phyloP scores from a whole-genome alignment of 768 basidiomycete species.

The Termitomyces titanicus region DNA sequence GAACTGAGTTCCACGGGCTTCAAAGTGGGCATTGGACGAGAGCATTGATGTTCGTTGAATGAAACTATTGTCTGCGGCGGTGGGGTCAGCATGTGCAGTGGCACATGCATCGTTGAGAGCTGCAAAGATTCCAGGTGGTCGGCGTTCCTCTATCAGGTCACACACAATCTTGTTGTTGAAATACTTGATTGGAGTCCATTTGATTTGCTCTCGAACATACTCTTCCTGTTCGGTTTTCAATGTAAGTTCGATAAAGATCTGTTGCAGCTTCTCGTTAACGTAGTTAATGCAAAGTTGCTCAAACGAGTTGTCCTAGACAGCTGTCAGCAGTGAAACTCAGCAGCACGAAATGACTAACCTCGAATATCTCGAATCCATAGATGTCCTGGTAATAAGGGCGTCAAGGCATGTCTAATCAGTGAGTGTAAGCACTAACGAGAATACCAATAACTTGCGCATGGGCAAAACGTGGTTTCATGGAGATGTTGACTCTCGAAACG shows the following conservation, averaged over 20 bases:
- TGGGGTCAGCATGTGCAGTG: slow-evolving; percentile 95
- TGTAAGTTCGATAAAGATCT: slow-evolving; percentile 98
- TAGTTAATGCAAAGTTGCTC: slow-evolving; percentile 99
- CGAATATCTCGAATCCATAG: slow-evolving; percentile 98
- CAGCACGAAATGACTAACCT: slow-evolving; percentile 41
- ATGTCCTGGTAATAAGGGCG: slow-evolving; percentile 64
- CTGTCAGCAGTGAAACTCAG: slow-evolving; percentile 5
- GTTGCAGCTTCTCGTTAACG: slow-evolving; percentile 99
- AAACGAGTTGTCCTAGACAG: slow-evolving; percentile 81
- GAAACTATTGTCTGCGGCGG: slow-evolving; percentile 96
- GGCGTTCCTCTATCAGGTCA: slow-evolving; percentile 94
- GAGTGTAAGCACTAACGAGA: slow-evolving; percentile 45
- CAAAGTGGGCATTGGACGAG: slow-evolving; percentile 88
- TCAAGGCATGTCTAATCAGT: slow-evolving; percentile 1
- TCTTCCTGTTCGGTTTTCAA: slow-evolving; percentile 99
- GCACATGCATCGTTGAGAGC: slow-evolving; percentile 99
- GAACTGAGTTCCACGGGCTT: slow-evolving; percentile 91
- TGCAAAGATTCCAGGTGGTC: slow-evolving; percentile 96
- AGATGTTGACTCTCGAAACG: slow-evolving; percentile 90
- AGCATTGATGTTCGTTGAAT: slow-evolving; percentile 84
- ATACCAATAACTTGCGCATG: slow-evolving; percentile 89
- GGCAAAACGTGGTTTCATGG: slow-evolving; percentile 84
- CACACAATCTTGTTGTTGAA: slow-evolving; percentile 99
- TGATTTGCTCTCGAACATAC: slow-evolving; percentile 96
- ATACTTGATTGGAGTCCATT: slow-evolving; percentile 99